A percentile compares a stretch with the other conserved stretches of the same genome.
Evolutionary conservation across 2,329 filamentous ascomycete species (phyloP).

Genomic region (Sporothrix globosa): DNA sequence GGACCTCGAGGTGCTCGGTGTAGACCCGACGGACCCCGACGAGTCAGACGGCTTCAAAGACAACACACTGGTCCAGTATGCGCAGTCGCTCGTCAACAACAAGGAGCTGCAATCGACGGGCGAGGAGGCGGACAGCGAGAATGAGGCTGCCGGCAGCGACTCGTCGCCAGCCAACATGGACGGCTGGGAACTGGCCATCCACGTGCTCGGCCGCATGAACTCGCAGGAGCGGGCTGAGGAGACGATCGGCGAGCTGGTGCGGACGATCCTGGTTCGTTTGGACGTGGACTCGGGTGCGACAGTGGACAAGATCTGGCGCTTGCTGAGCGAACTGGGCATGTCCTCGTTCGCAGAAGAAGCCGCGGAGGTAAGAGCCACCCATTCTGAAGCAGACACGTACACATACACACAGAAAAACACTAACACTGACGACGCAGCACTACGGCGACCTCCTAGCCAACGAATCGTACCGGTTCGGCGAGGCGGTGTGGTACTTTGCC

Average conservation of each 20-base stretch:
- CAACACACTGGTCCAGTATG: conserved; percentile 75
- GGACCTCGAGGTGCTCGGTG: conserved; percentile 79
- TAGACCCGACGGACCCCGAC: conserved; percentile 62
- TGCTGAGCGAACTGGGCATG: conserved; percentile 79
- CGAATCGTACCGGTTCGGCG: conserved; percentile 76
- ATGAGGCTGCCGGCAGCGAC: conserved; percentile 35
- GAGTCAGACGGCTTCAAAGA: conserved; percentile 73
- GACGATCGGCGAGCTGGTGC: conserved; percentile 72
- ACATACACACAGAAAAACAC: background rate
- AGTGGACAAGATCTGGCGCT: conserved; percentile 78
- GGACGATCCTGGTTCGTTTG: conserved; percentile 63
- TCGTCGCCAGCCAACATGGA: conserved; percentile 51
- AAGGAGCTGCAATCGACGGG: conserved; percentile 50
- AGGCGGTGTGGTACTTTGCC: conserved; percentile 88
- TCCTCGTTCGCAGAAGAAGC: conserved; percentile 76
- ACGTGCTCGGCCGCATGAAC: conserved; percentile 80
- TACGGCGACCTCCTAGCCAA: conserved; percentile 79
- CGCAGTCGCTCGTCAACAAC: conserved; percentile 65
- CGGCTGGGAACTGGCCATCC: conserved; percentile 88
- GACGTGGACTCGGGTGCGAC: conserved; percentile 69
- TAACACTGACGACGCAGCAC: conserved; percentile 54
- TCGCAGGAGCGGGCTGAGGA: conserved; percentile 70
- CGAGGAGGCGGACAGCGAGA: conserved; percentile 39
- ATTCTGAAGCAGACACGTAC: background rate
- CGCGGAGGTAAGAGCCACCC: conserved; percentile 68